Base-by-base conservation (phyloP, 495 filamentous ascomycete genomes). In the Rhypophila decipiens region DNA sequence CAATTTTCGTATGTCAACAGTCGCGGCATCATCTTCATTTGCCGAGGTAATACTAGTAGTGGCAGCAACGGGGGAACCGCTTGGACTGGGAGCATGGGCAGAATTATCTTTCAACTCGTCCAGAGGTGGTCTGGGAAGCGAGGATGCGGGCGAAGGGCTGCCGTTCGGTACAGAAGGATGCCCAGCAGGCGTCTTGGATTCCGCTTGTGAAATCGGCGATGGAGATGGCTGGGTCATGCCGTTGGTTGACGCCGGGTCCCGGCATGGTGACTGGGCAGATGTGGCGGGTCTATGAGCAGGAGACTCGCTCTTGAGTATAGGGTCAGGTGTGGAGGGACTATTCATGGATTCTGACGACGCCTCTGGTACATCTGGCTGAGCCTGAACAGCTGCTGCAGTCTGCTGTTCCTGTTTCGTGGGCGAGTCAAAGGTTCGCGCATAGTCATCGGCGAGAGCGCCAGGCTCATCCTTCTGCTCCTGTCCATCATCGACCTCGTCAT, bases 401-500 rank as follows among this genome's bases (percentile, higher is more conserved):
- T 56, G 42, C 50, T 51, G 50, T 35, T 49, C 40, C 42, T 61
- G 57, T 38, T 56, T 45, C 27, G 50, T 59, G 24, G 74, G 69
- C 48, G 67, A 66, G 43, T 73, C 71, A 68, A 72, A 72, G 39
- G 68, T 69, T 54, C 61, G 66, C 40, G 69, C 67, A 66, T 75
- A 73, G 55, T 75, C 69, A 63, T 69, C 67, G 57, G 60, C 60
- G 53, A 56, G 59, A 42, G 62, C 50, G 22, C 59, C 58, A 20
- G 58, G 48, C n/a, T 52, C 50, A 51, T 41, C 22, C 15, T 49
- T 41, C 47, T 53, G 51, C 35, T 46, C 55, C 51, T 52, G 46
- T 29, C 39, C 49, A 11, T 56, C 52, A 18, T 56, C 55, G 40
- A 57, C 59, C 36, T 64, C 65, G 50, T 51, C 59, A 52, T 68